phyloP scores from a whole-genome alignment of 2,329 filamentous ascomycete genomes.

The Erysiphe neolycopersici region DNA sequence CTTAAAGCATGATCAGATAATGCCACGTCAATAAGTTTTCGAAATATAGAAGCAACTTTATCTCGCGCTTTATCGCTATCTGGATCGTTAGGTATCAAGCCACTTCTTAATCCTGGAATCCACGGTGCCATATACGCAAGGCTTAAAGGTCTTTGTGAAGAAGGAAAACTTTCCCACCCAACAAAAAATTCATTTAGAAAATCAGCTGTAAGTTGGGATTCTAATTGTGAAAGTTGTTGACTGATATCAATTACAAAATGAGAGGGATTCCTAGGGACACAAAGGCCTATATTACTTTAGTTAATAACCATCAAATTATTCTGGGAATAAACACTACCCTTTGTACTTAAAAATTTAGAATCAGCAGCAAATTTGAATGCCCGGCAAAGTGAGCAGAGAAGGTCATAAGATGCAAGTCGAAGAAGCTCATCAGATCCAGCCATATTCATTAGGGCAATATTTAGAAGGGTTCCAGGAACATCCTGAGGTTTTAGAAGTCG shows the following conservation, averaged over 20 bases:
- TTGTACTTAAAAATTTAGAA: constrained; percentile 31
- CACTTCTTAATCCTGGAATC: constrained; percentile 32
- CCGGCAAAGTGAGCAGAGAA: constrained; percentile 37
- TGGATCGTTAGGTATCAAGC: constrained; percentile 27
- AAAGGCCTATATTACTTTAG: constrained; percentile 22
- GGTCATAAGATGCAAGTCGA: constrained; percentile 37
- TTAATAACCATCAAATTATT: background rate
- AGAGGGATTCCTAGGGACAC: constrained; percentile 34
- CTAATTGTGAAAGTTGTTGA: constrained; percentile 31
- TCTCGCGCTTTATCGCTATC: constrained; percentile 41
- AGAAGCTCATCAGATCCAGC: constrained; percentile 32
- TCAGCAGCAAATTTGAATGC: constrained; percentile 40
- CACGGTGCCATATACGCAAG: constrained; percentile 45
- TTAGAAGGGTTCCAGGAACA: constrained; percentile 40
- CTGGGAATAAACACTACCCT: constrained; percentile 18
- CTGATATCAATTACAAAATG: constrained; percentile 40
- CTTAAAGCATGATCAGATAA: constrained; percentile 31
- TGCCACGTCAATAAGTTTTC: constrained; percentile 39
- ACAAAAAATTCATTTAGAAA: constrained; percentile 51
- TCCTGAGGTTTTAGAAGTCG: constrained; percentile 41
- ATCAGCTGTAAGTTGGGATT: constrained; percentile 40
- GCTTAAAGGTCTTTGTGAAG: constrained; percentile 38
- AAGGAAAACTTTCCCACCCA: constrained; percentile 41
- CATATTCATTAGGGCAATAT: constrained; percentile 39
- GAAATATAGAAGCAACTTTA: constrained; percentile 33